Evolutionary conservation across 2,329 filamentous ascomycete genomes (phyloP).

Genomic region (Trichoderma polysporum): DNA sequence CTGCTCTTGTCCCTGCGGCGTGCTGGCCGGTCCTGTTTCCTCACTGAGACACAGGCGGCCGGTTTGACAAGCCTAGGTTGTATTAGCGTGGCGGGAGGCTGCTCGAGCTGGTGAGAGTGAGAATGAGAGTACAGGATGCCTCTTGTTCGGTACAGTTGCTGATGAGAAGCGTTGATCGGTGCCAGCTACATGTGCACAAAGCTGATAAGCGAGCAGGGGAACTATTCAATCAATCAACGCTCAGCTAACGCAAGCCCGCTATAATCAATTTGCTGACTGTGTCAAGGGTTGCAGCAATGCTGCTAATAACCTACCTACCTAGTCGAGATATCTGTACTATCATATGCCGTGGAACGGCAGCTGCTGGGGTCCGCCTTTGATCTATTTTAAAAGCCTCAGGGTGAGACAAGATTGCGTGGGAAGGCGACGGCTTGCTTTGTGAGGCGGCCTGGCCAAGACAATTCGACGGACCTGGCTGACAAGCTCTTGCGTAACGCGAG

Average conservation of each 20-base stretch:
- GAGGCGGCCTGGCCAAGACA: slow-evolving; percentile 12
- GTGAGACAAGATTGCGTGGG: slow-evolving; percentile 16
- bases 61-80: slow-evolving; percentile 1
- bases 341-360: slow-evolving; percentile 13
- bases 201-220: not conserved
- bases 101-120: slow-evolving; percentile 10
- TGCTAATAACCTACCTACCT: not conserved
- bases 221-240: not conserved
- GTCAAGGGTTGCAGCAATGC: not conserved
- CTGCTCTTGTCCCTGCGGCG: not conserved
- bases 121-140: not conserved
- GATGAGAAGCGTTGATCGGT: no score
- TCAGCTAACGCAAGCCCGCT: not conserved
- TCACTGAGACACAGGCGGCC: not conserved
- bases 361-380: not conserved
- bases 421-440: not conserved
- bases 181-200: no score
- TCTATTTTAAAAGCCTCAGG: slow-evolving; percentile 1
- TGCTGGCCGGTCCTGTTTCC: not conserved
- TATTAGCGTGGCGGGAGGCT: slow-evolving; percentile 15
- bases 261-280: not conserved
- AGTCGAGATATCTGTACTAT: not conserved
- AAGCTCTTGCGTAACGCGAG: slow-evolving; percentile 11
- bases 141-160: not conserved
- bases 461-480: slow-evolving; percentile 3